A percentile compares a stretch with the other conserved stretches of the same genome.
Evolutionary conservation across 805 yeast species (phyloP).

Genomic region (Cyberlindnera maritima): DNA sequence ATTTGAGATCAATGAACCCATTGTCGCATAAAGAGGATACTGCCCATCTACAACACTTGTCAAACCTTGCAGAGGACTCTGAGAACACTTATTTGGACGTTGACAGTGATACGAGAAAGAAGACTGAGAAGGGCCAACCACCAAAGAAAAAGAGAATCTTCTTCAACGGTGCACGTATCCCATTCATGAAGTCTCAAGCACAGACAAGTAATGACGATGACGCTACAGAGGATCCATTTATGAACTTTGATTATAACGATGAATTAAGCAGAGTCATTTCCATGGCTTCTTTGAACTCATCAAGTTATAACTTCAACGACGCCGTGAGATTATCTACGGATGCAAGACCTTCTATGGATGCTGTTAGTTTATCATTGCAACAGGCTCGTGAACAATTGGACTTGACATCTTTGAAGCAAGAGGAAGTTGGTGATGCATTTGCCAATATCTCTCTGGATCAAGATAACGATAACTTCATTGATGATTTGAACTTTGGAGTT

Average conservation of each 20-base stretch:
- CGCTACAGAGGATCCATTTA: slow-evolving; percentile 4
- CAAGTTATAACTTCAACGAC: slow-evolving; percentile 23
- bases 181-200: background rate
- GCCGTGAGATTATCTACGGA: background rate
- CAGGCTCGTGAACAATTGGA: background rate
- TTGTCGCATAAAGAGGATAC: slow-evolving; percentile 25
- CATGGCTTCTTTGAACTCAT: slow-evolving; percentile 24
- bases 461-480: background rate
- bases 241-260: slow-evolving; percentile 21
- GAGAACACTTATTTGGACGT: slow-evolving; percentile 17
- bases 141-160: slow-evolving; percentile 23
- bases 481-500: background rate
- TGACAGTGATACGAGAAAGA: background rate
- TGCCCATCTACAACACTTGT: slow-evolving; percentile 8
- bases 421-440: background rate
- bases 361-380: background rate
- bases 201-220: background rate
- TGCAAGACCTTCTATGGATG: background rate
- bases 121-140: slow-evolving; percentile 9
- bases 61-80: slow-evolving; percentile 18
- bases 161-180: slow-evolving; percentile 19
- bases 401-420: background rate
- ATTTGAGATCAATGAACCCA: slow-evolving; percentile 35
- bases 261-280: slow-evolving; percentile 26
- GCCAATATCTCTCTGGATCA: background rate